These are phyloP conservation scores for Scedosporium apiospermum DNA, from an alignment of 2,329 filamentous ascomycete genomes.

Conservation along the genomic window DNA sequence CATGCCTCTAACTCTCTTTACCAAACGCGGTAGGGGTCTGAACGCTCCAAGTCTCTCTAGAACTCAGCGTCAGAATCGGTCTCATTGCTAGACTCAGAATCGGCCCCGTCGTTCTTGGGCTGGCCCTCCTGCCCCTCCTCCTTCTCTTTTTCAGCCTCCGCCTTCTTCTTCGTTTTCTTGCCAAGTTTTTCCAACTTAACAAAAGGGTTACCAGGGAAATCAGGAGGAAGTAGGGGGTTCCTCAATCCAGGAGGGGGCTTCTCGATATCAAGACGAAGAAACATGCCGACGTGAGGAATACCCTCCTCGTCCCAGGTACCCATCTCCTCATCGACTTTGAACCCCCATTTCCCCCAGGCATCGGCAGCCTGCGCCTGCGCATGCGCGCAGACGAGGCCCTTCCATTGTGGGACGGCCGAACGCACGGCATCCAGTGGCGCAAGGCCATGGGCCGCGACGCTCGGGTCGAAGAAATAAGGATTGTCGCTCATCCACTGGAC, in stretches of 20 bases:
- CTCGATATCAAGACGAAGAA: constrained; percentile 30
- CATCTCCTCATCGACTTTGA: constrained; percentile 61
- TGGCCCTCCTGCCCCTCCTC: background rate
- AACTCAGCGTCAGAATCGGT: background rate
- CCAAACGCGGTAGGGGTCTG: background rate
- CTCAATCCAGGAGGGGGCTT: background rate
- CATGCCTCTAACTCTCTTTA: background rate
- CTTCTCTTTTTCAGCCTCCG: background rate
- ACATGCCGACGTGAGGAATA: constrained; percentile 83
- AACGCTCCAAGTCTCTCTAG: background rate
- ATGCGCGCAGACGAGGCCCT: constrained; percentile 69
- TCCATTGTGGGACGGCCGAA: constrained; percentile 48
- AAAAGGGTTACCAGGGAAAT: background rate
- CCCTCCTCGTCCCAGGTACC: constrained; percentile 77
- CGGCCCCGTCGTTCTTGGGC: background rate
- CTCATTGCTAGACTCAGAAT: background rate
- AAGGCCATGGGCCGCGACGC: constrained; percentile 32
- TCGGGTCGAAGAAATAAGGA: constrained; percentile 43
- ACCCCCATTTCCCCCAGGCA: constrained; percentile 65
- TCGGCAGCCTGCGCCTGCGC: constrained; percentile 58
- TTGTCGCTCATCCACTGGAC: constrained; percentile 59
- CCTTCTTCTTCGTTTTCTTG: background rate
- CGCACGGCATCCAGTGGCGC: constrained; percentile 30
- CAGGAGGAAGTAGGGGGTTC: background rate
- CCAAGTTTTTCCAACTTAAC: background rate